Conservation (phyloP, 2,329 filamentous ascomycete species). For the Lecanoromycetidae sp. region DNA sequence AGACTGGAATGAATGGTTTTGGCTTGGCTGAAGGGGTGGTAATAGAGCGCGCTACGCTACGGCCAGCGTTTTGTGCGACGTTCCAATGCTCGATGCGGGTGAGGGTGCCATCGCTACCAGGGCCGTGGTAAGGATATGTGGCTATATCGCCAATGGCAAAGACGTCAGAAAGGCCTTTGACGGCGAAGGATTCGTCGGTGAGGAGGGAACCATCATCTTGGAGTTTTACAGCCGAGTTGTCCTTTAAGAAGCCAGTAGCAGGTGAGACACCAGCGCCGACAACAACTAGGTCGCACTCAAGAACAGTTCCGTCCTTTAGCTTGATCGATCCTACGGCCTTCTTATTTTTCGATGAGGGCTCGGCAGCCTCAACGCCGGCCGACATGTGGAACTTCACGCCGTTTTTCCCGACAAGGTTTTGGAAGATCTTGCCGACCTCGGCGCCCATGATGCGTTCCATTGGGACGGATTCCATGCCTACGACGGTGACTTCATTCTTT, state of each 20-base stretch:
- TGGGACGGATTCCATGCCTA: slow-evolving; percentile 79
- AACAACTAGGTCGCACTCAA: slow-evolving; percentile 82
- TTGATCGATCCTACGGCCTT: slow-evolving; percentile 67
- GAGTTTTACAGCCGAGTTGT: slow-evolving; percentile 57
- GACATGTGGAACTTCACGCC: slow-evolving; percentile 81
- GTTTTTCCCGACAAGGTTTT: slow-evolving; percentile 65
- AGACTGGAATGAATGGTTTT: slow-evolving; percentile 77
- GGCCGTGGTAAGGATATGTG: slow-evolving; percentile 85
- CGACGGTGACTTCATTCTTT: slow-evolving; percentile 71
- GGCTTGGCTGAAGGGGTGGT: slow-evolving; percentile 48
- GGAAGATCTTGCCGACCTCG: slow-evolving; percentile 69
- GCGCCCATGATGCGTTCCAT: slow-evolving; percentile 77
- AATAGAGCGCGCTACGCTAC: slow-evolving; percentile 67
- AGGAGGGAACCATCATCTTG: slow-evolving; percentile 75
- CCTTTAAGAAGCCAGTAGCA: slow-evolving; percentile 67
- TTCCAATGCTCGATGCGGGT: slow-evolving; percentile 97
- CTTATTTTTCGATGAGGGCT: slow-evolving; percentile 53
- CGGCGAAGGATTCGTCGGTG: slow-evolving; percentile 67
- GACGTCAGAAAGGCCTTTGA: slow-evolving; percentile 65
- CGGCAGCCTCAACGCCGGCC: slow-evolving; percentile 71
- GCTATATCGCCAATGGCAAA: slow-evolving; percentile 94
- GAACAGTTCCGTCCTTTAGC: slow-evolving; percentile 71
- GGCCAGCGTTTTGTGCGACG: slow-evolving; percentile 86
- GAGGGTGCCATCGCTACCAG: slow-evolving; percentile 60
- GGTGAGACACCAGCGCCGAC: slow-evolving; percentile 82